Evolutionary conservation across 1,139 yeast genomes (phyloP), one percentile per base, ranked within the genome.

Genomic region (Scheffersomyces titani): DNA sequence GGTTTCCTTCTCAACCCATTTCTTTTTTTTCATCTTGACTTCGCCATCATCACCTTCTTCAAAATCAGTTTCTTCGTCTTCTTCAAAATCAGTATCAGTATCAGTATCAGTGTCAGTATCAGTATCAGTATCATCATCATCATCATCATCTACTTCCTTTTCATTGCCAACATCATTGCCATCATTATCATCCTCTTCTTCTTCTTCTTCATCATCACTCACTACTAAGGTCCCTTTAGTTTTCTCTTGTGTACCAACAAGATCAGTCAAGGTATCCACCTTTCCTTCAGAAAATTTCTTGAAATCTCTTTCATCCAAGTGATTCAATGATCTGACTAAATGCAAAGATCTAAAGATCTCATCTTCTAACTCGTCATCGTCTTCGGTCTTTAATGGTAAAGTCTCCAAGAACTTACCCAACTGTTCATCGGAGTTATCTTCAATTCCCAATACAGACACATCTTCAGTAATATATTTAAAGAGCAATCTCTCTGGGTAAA

Each of bases 281-380:
- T 91, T 88, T 45, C 98, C 99, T 57, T 86, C 85, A 0, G 86
- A 79, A 60, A 92, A 91, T 65, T 89, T 88, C 55, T 88, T 88
- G 62, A 92, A 92, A 71, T 94, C 99, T 59, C 97, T 81, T 68
- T 94, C 99, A 59, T 89, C 94, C 60, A 89, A 74, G 61, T 87
- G 86, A 63, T 88, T 88, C 67, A 89, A 77, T 3, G 87, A 81
- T 65, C 94, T 83, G 13, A 94, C 94, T 66, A 96, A 83, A 72
- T 94, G 97, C 52, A 93, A 77, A 3, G 94, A 86, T 67, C 99
- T 79, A 73, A 94, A 96, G 9, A 94, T 87, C 55, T 91, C 97
- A 71, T 94, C 98, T 58, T 83, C 84, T 13, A 80, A 70, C 59
- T 90, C 94, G 54, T 83, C 84, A 6, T 65, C 67, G 54, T 83